phyloP scores from a whole-genome alignment of 2,329 filamentous ascomycete species.

The Penicillium psychrosexuale region DNA sequence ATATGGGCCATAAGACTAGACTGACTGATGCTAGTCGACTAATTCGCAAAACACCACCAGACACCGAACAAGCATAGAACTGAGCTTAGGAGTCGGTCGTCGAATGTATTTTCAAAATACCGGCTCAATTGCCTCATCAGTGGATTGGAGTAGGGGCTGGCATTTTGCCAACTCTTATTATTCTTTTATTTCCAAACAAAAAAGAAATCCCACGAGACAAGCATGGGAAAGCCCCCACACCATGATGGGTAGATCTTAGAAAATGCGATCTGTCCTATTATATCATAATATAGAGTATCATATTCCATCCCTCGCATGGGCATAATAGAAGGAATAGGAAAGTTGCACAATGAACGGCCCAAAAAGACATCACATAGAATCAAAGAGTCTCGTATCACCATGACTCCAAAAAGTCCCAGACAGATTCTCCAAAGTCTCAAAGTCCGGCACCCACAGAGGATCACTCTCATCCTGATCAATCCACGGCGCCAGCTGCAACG shows the following conservation, averaged over 20 bases:
- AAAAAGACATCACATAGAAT: constrained; percentile 21
- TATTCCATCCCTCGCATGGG: background rate
- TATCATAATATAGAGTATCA: background rate
- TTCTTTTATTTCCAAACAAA: too few species aligned
- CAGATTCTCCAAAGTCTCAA: constrained; percentile 36
- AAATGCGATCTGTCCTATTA: background rate
- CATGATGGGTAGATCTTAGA: background rate
- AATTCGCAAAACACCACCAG: background rate
- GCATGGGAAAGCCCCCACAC: background rate
- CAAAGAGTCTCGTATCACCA: constrained; percentile 29
- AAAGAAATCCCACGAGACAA: background rate
- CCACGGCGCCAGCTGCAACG: constrained; percentile 40
- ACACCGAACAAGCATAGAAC: background rate
- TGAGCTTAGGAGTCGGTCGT: background rate
- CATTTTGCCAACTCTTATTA: background rate
- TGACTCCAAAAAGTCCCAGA: constrained; percentile 31
- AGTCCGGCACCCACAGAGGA: constrained; percentile 42
- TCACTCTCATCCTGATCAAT: constrained; percentile 37
- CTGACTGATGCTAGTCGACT: background rate
- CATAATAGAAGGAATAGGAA: too few species aligned
- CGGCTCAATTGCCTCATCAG: background rate
- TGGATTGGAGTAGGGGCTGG: background rate
- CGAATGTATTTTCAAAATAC: background rate
- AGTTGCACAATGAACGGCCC: background rate
- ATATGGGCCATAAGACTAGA: background rate